phyloP scores from a whole-genome alignment of 1,139 yeast genomes.

The Sugiyamaella castrensis region DNA sequence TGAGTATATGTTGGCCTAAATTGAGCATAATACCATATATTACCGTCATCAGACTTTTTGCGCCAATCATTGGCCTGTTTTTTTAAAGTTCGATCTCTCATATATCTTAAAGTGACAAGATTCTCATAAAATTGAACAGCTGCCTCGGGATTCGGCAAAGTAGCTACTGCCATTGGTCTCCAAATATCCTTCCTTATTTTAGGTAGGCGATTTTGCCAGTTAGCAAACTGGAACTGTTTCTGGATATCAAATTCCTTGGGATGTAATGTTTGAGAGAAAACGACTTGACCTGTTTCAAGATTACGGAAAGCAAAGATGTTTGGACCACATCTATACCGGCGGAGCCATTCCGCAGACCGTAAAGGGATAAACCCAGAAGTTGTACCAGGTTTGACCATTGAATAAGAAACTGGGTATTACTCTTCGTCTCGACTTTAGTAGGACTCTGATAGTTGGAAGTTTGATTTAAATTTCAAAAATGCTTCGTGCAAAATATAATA shows the following conservation, averaged over 20 bases:
- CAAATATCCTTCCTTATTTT: slow-evolving; percentile 75
- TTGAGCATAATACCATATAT: slow-evolving; percentile 70
- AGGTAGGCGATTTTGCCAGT: slow-evolving; percentile 86
- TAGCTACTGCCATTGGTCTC: slow-evolving; percentile 87
- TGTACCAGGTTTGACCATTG: too few relatives aligned
- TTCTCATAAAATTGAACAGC: slow-evolving; percentile 76
- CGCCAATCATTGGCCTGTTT: slow-evolving; percentile 67
- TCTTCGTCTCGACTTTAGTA: too few relatives aligned
- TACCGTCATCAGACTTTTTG: slow-evolving; percentile 70
- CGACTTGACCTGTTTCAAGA: slow-evolving; percentile 82
- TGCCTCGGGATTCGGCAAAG: slow-evolving; percentile 57
- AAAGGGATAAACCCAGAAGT: slow-evolving; percentile 5
- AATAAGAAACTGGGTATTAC: too few relatives aligned
- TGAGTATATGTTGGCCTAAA: slow-evolving; percentile 88
- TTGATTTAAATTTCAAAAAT: too few relatives aligned
- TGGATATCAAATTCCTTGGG: slow-evolving; percentile 67
- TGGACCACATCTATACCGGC: slow-evolving; percentile 63
- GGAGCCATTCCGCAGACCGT: slow-evolving; percentile 45
- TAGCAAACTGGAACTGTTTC: slow-evolving; percentile 56
- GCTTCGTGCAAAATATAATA: too few relatives aligned
- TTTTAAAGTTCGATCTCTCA: slow-evolving; percentile 60
- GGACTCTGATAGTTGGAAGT: too few relatives aligned
- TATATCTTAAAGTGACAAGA: slow-evolving; percentile 66
- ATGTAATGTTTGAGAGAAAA: slow-evolving; percentile 73
- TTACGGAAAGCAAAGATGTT: slow-evolving; percentile 80